Base-by-base conservation (phyloP, 2,329 filamentous ascomycete genomes). In the Rachicladosporium sp. region DNA sequence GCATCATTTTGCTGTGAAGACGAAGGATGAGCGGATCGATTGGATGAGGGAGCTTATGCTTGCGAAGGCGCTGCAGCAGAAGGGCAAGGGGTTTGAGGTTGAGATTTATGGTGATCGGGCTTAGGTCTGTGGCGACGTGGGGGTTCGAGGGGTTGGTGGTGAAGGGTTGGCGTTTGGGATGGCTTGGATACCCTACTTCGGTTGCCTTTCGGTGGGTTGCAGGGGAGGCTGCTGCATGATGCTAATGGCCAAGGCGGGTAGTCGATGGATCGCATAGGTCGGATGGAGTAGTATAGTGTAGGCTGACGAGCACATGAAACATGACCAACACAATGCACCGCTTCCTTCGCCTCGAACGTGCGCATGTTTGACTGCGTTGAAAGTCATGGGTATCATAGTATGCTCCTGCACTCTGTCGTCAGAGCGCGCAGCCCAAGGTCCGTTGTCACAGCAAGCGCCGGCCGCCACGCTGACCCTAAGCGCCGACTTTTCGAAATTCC, bases 31-130 rank as follows among this genome's bases (percentile, higher is more conserved):
- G 58, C 75, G 89, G 45, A 95, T 96, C 54, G 89, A 95, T 59
- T 98, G 91, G 91, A 93, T 93, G 85, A 73, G 85, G 40, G 85
- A 93, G 70, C 67, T 93, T 45, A 93, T 93, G 85, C 75, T 93
- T 34, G 85, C 85, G 39, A 91, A 91, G 67, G 85, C 85, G 11
- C 67, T 86, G 57, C 83, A 80, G 68, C 81, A 86, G 63, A 91
- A 88, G 71, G 78, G 76, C 35, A 79, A 86, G 51, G 85, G 85
- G n/a, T 89, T 82, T 51, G 82, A 88, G 63, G 76, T 91, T 51
- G 82, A 78, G 55, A 76, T 88, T 47, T 89, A 89, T 56, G 84
- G 84, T 10, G 51, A 50, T 33, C 40, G 47, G 36, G 40, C 40
- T 12, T 47, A 39, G 33, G 31, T 19, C 15, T 19, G 15, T 19